phyloP scores from a whole-genome alignment of 192 early-diverging fungal genomes.

The Dimargaris xerosporica region DNA sequence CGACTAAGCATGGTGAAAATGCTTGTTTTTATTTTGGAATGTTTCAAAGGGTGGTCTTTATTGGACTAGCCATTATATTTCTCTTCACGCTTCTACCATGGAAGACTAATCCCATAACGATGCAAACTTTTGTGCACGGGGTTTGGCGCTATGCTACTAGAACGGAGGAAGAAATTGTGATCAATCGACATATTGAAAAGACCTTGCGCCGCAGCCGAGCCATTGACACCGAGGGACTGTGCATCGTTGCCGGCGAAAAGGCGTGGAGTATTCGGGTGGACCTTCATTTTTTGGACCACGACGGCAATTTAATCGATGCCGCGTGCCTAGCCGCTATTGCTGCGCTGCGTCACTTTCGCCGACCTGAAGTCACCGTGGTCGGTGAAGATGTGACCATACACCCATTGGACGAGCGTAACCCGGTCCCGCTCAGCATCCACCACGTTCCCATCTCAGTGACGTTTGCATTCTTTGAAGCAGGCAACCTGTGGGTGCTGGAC shows the following conservation, averaged over 20 bases:
- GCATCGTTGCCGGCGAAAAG: constrained; percentile 90
- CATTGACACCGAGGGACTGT: constrained; percentile 91
- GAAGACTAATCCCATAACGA: no score
- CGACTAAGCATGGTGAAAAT: not conserved
- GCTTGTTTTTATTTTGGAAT: not conserved
- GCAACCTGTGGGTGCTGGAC: constrained; percentile 60
- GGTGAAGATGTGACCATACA: constrained; percentile 80
- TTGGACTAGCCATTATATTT: not conserved
- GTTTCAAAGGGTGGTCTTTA: not conserved
- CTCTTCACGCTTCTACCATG: not conserved
- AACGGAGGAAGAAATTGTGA: constrained; percentile 69
- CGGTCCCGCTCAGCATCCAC: constrained; percentile 88
- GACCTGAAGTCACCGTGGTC: constrained; percentile 92
- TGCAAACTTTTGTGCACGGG: constrained; percentile 6
- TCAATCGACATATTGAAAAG: constrained; percentile 82
- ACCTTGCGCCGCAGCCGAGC: constrained; percentile 67
- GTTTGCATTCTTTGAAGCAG: constrained; percentile 82
- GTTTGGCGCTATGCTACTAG: constrained; percentile 21
- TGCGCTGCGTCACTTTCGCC: constrained; percentile 74
- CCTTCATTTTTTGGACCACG: constrained; percentile 81
- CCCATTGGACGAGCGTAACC: constrained; percentile 66
- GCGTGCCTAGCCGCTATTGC: constrained; percentile 81
- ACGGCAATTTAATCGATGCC: constrained; percentile 87
- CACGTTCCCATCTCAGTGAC: constrained; percentile 89
- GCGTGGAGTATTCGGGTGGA: constrained; percentile 89